phyloP scores from a whole-genome alignment of 768 basidiomycete genomes.

The Cystofilobasidium ferigula region DNA sequence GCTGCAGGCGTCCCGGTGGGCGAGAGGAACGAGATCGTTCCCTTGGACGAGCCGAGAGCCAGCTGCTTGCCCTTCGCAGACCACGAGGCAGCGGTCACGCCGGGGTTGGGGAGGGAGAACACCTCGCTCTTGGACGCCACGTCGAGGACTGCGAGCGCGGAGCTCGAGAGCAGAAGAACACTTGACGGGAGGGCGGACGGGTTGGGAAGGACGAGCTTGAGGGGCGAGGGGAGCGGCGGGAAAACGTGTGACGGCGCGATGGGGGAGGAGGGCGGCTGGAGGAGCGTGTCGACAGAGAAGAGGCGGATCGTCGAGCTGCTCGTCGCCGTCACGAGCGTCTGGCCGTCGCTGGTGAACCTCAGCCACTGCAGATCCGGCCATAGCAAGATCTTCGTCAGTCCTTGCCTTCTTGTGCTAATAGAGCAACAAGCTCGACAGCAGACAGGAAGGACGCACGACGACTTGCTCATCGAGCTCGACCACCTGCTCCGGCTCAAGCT shows the following conservation, averaged over 20 bases:
- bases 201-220: constrained; percentile 14
- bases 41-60: constrained; percentile 35
- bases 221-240: constrained; percentile 17
- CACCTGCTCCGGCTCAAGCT: constrained; percentile 13
- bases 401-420: no score
- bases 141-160: constrained; percentile 26
- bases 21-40: constrained; percentile 37
- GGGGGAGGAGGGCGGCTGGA: constrained; percentile 22
- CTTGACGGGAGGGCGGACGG: constrained; percentile 16
- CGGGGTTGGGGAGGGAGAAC: constrained; percentile 4
- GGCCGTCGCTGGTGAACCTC: constrained; percentile 29
- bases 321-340: constrained; percentile 23
- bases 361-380: constrained; percentile 27
- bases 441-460: constrained; percentile 11
- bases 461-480: not conserved
- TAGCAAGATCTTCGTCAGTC: not conserved
- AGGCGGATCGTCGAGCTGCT: constrained; percentile 8
- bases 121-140: constrained; percentile 26
- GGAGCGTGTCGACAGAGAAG: constrained; percentile 25
- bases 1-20: constrained; percentile 40
- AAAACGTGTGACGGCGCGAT: not conserved
- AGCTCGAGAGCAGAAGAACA: constrained; percentile 12
- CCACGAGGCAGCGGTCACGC: constrained; percentile 37
- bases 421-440: not conserved
- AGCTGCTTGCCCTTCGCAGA: constrained; percentile 43